These are phyloP conservation scores for Eremothecium coryli DNA, from an alignment of 1,139 yeast genomes.

Conservation along the genomic window DNA sequence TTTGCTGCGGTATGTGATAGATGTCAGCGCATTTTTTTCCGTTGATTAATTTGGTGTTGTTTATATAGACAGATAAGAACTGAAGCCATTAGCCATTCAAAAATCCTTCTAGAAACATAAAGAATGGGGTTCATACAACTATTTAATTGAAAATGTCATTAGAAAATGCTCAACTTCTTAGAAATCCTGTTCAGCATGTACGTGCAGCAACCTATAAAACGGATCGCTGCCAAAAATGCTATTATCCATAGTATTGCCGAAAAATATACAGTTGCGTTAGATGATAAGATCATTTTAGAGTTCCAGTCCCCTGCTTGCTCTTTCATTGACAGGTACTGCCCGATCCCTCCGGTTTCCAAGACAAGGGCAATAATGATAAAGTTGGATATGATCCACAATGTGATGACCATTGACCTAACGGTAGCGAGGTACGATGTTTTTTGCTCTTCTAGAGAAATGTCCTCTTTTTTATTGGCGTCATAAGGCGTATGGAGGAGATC, in stretches of 20 bases:
- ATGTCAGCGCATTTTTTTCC: too few relatives aligned
- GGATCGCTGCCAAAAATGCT: conserved; percentile 66
- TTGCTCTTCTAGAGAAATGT: conserved; percentile 43
- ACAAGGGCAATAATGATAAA: conserved; percentile 64
- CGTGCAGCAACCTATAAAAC: conserved; percentile 58
- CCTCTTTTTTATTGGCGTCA: conserved; percentile 34
- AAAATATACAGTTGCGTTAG: conserved; percentile 48
- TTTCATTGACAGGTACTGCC: conserved; percentile 22
- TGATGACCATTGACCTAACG: conserved; percentile 69
- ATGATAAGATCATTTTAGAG: conserved; percentile 30
- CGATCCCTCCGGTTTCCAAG: conserved; percentile 51
- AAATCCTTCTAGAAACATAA: too few relatives aligned
- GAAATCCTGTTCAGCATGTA: conserved; percentile 30
- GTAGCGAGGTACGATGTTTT: conserved; percentile 65
- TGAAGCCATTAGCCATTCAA: too few relatives aligned
- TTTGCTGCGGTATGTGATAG: too few relatives aligned
- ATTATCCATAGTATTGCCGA: conserved; percentile 73
- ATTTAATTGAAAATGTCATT: neutral
- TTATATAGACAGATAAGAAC: too few relatives aligned
- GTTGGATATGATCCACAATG: conserved; percentile 72
- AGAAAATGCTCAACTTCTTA: neutral
- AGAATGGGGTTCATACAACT: too few relatives aligned
- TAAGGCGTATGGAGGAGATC: conserved; percentile 47
- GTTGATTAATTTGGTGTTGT: too few relatives aligned
- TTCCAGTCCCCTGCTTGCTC: conserved; percentile 25